These are phyloP conservation scores for Herpetomonas tarakana DNA, from an alignment of 208 protist genomes.

Conservation along the genomic window DNA sequence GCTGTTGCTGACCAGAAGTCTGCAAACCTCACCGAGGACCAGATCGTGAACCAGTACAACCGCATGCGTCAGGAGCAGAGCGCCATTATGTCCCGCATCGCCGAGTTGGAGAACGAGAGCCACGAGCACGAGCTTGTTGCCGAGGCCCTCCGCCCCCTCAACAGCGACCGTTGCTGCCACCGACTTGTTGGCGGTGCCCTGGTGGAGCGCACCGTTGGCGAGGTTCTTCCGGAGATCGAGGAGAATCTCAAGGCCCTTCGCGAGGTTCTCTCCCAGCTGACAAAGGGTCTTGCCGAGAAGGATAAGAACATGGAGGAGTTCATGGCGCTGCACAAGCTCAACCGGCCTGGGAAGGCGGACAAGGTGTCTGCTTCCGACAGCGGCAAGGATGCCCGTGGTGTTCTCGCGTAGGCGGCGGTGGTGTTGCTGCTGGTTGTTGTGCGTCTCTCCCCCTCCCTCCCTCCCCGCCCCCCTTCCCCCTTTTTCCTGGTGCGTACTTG, in stretches of 20 bases:
- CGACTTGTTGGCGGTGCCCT: conserved; percentile 94
- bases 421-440: not conserved
- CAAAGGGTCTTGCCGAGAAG: conserved; percentile 72
- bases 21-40: conserved; percentile 51
- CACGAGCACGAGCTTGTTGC: conserved; percentile 92
- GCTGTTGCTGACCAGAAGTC: not conserved
- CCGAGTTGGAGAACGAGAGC: conserved; percentile 84
- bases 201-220: conserved; percentile 93
- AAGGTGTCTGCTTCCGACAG: conserved; percentile 21
- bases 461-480: no score
- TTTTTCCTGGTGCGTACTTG: no score
- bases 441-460: conserved; percentile 11
- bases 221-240: conserved; percentile 94
- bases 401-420: conserved; percentile 51
- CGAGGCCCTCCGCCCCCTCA: conserved; percentile 77
- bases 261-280: conserved; percentile 65
- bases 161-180: conserved; percentile 92
- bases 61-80: conserved; percentile 85
- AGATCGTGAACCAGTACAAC: conserved; percentile 81
- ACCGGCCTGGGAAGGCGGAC: conserved; percentile 40
- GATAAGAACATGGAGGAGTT: conserved; percentile 88
- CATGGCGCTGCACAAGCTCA: conserved; percentile 72
- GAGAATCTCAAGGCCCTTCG: conserved; percentile 81
- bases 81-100: conserved; percentile 80
- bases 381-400: conserved; percentile 44